A percentile compares a stretch with the other conserved stretches of the same genome.
phyloP scores from a whole-genome alignment of 768 basidiomycete species.

The Floccularia luteovirens region DNA sequence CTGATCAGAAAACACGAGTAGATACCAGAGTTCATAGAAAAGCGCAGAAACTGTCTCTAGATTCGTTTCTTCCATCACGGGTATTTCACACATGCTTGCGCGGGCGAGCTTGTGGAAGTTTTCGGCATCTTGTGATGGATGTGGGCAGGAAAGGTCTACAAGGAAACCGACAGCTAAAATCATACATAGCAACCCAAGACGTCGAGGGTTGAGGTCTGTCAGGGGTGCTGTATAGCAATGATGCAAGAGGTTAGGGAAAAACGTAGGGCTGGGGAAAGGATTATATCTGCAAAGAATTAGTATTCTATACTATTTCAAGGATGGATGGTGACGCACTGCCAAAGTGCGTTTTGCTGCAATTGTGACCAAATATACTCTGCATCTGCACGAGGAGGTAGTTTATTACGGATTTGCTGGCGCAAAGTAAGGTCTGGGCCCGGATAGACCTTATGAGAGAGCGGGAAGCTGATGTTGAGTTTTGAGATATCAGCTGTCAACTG shows the following conservation, averaged over 20 bases:
- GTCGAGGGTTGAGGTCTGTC: conserved; percentile 48
- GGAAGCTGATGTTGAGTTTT: conserved; percentile 51
- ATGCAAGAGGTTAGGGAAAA: conserved; percentile 57
- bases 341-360: conserved; percentile 54
- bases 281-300: conserved; percentile 36
- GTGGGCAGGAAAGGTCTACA: conserved; percentile 46
- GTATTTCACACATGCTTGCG: conserved; percentile 53
- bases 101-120: conserved; percentile 52
- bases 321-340: conserved; percentile 41
- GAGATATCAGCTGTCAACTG: conserved; percentile 31
- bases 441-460: conserved; percentile 35
- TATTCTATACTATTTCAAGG: conserved; percentile 2
- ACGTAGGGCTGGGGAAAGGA: conserved; percentile 56
- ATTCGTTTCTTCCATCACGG: conserved; percentile 62
- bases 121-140: conserved; percentile 46
- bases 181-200: conserved; percentile 60
- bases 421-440: conserved; percentile 45
- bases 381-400: conserved; percentile 47
- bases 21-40: conserved; percentile 62
- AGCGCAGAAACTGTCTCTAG: conserved; percentile 51
- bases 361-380: conserved; percentile 59
- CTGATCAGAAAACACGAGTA: conserved; percentile 63
- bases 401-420: conserved; percentile 46
- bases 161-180: conserved; percentile 63
- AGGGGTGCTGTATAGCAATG: conserved; percentile 52